Conservation (phyloP, 257 asterid species). For the Coffea canephora region DNA sequence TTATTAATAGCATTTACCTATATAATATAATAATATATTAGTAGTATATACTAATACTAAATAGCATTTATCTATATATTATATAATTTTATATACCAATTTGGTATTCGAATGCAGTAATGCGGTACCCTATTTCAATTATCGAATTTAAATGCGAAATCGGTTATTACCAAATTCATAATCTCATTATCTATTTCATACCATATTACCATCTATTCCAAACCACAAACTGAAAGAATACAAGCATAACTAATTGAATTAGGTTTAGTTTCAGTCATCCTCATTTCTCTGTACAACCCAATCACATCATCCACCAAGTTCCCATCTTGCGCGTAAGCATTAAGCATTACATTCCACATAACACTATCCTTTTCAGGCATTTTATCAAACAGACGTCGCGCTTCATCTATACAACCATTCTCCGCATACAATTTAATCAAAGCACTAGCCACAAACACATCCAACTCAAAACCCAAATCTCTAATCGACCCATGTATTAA, state of each 20-base stretch:
- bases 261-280: conserved; percentile 45
- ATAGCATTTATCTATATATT: too few relatives aligned
- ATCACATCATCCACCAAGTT: conserved; percentile 40
- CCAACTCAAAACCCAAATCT: conserved; percentile 60
- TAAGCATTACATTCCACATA: conserved; percentile 81
- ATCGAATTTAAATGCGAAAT: too few relatives aligned
- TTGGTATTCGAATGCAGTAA: too few relatives aligned
- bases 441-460: conserved; percentile 79
- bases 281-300: conserved; percentile 62
- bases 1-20: too few relatives aligned
- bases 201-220: conserved; percentile 34
- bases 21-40: too few relatives aligned
- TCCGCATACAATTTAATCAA: conserved; percentile 71
- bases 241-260: conserved; percentile 63
- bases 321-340: conserved; percentile 53
- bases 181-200: too few relatives aligned
- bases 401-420: conserved; percentile 52
- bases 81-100: too few relatives aligned
- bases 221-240: conserved; percentile 61
- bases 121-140: too few relatives aligned
- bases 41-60: too few relatives aligned
- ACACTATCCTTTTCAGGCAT: conserved; percentile 69
- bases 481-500: conserved; percentile 45
- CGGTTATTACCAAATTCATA: too few relatives aligned
- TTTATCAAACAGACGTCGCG: conserved; percentile 64